These are phyloP conservation scores for Colletotrichum sp. DNA, from an alignment of 2,329 filamentous ascomycete species.

Conservation along the genomic window DNA sequence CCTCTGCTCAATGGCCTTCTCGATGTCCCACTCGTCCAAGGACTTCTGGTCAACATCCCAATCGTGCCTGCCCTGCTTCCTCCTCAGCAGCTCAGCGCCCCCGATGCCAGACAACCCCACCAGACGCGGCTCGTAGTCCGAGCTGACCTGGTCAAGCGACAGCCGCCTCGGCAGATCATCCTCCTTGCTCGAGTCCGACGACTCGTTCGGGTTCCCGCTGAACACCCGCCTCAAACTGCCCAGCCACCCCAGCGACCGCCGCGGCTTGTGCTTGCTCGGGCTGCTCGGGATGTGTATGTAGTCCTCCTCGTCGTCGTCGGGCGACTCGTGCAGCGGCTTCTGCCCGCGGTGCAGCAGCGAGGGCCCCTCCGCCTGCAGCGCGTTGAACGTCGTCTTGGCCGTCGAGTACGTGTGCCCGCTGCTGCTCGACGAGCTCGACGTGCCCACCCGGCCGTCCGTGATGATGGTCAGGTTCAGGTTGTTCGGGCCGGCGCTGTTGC, in stretches of 20 bases:
- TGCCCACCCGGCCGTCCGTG: conserved; percentile 10
- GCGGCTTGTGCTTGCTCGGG: conserved; percentile 61
- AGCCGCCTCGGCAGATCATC: conserved; percentile 23
- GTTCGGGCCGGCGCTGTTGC: neutral
- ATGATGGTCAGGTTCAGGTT: conserved; percentile 22
- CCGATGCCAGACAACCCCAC: conserved; percentile 50
- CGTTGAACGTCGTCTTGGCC: conserved; percentile 56
- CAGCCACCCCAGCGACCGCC: conserved; percentile 62
- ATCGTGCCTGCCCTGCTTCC: conserved; percentile 60
- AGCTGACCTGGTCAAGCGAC: conserved; percentile 37
- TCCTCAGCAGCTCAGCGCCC: conserved; percentile 48
- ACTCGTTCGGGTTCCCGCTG: conserved; percentile 43
- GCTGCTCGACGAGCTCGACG: conserved; percentile 42
- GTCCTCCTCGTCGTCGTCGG: conserved; percentile 40
- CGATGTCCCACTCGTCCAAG: conserved; percentile 76
- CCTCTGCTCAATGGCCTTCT: conserved; percentile 71
- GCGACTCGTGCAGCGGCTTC: conserved; percentile 10
- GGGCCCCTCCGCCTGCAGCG: conserved; percentile 59
- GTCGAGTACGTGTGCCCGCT: conserved; percentile 53
- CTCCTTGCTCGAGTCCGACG: conserved; percentile 27
- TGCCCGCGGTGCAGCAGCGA: conserved; percentile 43
- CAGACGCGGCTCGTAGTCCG: conserved; percentile 50
- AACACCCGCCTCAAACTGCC: conserved; percentile 72
- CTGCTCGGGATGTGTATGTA: conserved; percentile 47
- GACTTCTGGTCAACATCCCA: conserved; percentile 62